Evolutionary conservation across 139 green algal genomes (phyloP).

Genomic region (Chlamydomonas incerta): DNA sequence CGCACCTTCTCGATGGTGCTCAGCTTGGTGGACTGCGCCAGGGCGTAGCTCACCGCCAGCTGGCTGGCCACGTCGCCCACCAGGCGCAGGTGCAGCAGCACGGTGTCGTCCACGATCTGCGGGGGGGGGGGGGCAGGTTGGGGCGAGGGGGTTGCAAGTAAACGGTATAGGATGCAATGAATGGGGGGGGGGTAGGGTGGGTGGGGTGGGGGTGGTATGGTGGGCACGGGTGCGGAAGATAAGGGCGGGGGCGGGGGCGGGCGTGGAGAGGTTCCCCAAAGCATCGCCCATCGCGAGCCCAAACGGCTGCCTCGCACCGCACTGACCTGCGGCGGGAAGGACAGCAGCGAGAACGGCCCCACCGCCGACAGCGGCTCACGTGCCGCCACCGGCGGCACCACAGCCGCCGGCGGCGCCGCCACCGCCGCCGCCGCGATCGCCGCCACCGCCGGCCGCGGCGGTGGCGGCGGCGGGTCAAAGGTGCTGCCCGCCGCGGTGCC

Average conservation of each 20-base stretch:
- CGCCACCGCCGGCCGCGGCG: no score
- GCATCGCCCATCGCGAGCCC: no score
- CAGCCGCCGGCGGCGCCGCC: neutral
- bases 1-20: conserved; percentile 19
- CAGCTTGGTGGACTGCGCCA: conserved; percentile 85
- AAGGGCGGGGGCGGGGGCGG: no score
- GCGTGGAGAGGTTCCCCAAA: no score
- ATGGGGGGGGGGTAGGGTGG: no score
- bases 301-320: no score
- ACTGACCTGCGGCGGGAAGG: conserved; percentile 15
- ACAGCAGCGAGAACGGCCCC: conserved; percentile 10
- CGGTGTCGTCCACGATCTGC: conserved; percentile 62
- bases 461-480: no score
- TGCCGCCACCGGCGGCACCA: neutral
- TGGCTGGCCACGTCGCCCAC: conserved; percentile 55
- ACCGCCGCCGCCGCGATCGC: neutral
- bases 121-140: neutral
- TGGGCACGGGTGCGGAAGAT: no score
- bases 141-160: neutral
- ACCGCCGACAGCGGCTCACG: neutral
- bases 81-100: conserved; percentile 64
- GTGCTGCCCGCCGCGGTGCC: no score
- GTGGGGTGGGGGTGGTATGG: neutral
- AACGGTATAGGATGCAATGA: no score
- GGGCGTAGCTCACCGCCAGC: conserved; percentile 68